phyloP scores from a whole-genome alignment of 495 filamentous ascomycete species.

The Talaromyces borbonicus region DNA sequence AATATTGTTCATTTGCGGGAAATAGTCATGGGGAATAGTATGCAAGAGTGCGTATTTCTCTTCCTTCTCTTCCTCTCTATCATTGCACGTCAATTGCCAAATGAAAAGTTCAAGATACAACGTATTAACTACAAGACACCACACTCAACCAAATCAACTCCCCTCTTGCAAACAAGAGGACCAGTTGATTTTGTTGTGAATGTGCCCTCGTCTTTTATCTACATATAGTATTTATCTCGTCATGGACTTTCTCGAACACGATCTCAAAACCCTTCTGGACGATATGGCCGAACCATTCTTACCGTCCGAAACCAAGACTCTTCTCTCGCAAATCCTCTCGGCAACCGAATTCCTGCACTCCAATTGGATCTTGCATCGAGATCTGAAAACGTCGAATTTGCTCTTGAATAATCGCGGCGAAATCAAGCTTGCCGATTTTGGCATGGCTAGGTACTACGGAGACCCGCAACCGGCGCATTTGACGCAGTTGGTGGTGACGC shows the following conservation, averaged over 20 bases:
- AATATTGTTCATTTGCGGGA: slow-evolving; percentile 77
- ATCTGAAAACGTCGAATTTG: slow-evolving; percentile 94
- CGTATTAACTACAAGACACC: slow-evolving; percentile 11
- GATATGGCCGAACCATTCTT: slow-evolving; percentile 93
- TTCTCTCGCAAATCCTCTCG: slow-evolving; percentile 71
- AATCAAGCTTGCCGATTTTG: slow-evolving; percentile 95
- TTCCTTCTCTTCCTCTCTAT: background rate
- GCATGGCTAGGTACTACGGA: slow-evolving; percentile 87
- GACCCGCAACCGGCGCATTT: slow-evolving; percentile 66
- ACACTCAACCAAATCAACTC: background rate
- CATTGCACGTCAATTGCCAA: too few relatives aligned
- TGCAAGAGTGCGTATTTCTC: slow-evolving; percentile 55
- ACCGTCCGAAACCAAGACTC: slow-evolving; percentile 84
- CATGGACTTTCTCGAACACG: slow-evolving; percentile 97
- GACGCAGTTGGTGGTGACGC: slow-evolving; percentile 89
- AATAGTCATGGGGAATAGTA: slow-evolving; percentile 72
- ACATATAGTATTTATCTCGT: slow-evolving; percentile 78
- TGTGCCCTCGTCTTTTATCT: too few relatives aligned
- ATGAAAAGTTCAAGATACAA: slow-evolving; percentile 23
- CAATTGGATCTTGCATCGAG: slow-evolving; percentile 91
- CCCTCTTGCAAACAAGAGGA: slow-evolving; percentile 1
- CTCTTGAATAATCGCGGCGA: slow-evolving; percentile 91
- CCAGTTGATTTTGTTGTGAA: slow-evolving; percentile 5
- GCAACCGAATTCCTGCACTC: slow-evolving; percentile 80
- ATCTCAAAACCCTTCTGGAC: slow-evolving; percentile 87